Conservation (phyloP, 2,329 filamentous ascomycete genomes). For the Claviceps sp. region DNA sequence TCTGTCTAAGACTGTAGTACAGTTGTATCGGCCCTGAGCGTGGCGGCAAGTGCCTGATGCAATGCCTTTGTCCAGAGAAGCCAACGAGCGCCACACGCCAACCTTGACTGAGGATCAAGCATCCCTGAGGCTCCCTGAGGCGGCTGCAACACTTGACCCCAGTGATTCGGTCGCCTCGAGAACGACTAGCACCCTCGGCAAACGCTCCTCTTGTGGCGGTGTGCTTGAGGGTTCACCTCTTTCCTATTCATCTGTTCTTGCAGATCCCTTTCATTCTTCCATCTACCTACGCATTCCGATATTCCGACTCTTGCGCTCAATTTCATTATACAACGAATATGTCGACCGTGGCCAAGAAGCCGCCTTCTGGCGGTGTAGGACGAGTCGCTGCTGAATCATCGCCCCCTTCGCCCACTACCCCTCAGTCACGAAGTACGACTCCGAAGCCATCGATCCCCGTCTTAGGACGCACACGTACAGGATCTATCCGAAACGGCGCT, state of each 20-base stretch:
- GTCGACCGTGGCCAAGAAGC: conserved; percentile 41
- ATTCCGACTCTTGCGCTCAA: neutral
- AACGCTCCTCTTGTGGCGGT: neutral
- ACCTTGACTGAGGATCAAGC: neutral
- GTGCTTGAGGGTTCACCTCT: neutral
- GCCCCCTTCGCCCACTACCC: conserved; percentile 18
- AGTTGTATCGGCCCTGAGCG: neutral
- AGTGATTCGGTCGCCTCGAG: neutral
- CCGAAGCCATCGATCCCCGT: conserved; percentile 31
- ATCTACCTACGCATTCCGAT: neutral
- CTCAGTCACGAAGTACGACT: conserved; percentile 24
- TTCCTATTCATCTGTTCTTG: neutral
- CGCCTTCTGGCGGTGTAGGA: conserved; percentile 33
- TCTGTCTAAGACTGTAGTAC: neutral
- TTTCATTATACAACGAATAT: conserved; percentile 20
- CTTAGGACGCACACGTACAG: conserved; percentile 36
- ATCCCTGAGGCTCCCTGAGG: neutral
- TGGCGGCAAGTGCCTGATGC: neutral
- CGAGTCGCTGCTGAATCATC: conserved; percentile 27
- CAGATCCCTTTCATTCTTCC: neutral
- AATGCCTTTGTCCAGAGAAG: conserved; percentile 1
- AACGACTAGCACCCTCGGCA: neutral
- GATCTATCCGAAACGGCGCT: conserved; percentile 51
- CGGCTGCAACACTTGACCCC: neutral
- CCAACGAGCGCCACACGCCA: neutral